Conservation (phyloP, 345 rosid genomes). For the Carallia pectinifolia region DNA sequence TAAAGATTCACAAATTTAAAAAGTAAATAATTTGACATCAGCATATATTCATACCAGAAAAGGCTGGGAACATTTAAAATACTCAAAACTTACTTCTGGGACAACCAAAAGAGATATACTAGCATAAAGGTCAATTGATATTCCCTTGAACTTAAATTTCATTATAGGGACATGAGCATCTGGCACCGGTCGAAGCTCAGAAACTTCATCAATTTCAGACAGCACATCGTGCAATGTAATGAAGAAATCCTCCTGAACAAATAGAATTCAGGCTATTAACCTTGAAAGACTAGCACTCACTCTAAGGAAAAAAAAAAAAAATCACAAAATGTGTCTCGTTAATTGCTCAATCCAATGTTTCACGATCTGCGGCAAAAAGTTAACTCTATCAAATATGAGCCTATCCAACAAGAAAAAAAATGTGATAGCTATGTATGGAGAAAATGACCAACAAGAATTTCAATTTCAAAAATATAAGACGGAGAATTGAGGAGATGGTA, state of each 20-base stretch:
- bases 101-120: constrained; percentile 35
- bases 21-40: no score
- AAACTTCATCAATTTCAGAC: constrained; percentile 32
- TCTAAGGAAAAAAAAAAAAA: no score
- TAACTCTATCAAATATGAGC: neutral
- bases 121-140: constrained; percentile 37
- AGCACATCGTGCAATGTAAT: constrained; percentile 25
- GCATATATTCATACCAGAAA: no score
- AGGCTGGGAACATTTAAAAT: neutral
- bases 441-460: neutral
- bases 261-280: neutral
- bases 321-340: constrained; percentile 7
- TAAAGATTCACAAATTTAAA: no score
- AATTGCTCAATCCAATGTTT: constrained; percentile 31
- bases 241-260: constrained; percentile 32
- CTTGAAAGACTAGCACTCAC: no score
- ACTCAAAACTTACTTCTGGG: constrained; percentile 23
- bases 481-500: no score
- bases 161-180: constrained; percentile 35
- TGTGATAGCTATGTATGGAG: neutral
- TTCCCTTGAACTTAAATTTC: constrained; percentile 34
- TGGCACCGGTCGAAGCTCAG: constrained; percentile 32
- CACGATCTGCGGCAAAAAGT: constrained; percentile 20
- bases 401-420: neutral
- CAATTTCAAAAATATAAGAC: no score